phyloP scores from a whole-genome alignment of 2,329 filamentous ascomycete species.

The Phoma sp. region DNA sequence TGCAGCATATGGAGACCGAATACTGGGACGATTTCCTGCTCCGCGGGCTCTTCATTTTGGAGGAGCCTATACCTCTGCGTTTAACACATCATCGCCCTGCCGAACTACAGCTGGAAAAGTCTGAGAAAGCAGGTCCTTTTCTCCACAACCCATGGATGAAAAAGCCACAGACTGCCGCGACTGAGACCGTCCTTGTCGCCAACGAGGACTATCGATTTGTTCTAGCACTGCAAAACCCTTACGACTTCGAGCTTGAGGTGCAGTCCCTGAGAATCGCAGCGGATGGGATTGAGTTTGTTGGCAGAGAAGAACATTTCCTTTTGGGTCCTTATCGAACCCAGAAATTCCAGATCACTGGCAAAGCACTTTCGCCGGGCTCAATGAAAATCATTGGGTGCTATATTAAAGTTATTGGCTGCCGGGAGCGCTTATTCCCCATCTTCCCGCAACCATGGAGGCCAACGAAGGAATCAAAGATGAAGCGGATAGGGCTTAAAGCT shows the following conservation, averaged over 20 bases:
- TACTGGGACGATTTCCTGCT: slow-evolving; percentile 98
- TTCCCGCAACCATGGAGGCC: slow-evolving; percentile 80
- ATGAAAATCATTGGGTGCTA: slow-evolving; percentile 79
- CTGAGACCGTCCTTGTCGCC: slow-evolving; percentile 76
- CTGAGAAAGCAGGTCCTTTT: slow-evolving; percentile 73
- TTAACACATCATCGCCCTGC: slow-evolving; percentile 45
- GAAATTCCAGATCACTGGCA: slow-evolving; percentile 74
- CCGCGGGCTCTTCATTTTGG: slow-evolving; percentile 74
- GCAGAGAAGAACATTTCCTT: slow-evolving; percentile 68
- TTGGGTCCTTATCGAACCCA: slow-evolving; percentile 87
- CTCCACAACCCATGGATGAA: slow-evolving; percentile 94
- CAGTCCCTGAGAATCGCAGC: slow-evolving; percentile 80
- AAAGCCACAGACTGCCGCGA: slow-evolving; percentile 60
- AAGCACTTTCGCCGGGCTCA: slow-evolving; percentile 70
- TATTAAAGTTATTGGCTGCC: slow-evolving; percentile 81
- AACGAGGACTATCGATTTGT: slow-evolving; percentile 79
- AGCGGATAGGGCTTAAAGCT: slow-evolving; percentile 70
- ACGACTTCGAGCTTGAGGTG: slow-evolving; percentile 89
- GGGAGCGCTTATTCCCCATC: slow-evolving; percentile 83
- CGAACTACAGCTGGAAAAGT: slow-evolving; percentile 41
- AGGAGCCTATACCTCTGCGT: slow-evolving; percentile 37
- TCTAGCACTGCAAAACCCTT: slow-evolving; percentile 90
- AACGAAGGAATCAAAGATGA: slow-evolving; percentile 74
- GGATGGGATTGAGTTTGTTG: slow-evolving; percentile 75
- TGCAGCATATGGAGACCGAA: slow-evolving; percentile 74